Evolutionary conservation across 768 basidiomycete genomes (phyloP).

Genomic region (Rhizopogon salebrosus): DNA sequence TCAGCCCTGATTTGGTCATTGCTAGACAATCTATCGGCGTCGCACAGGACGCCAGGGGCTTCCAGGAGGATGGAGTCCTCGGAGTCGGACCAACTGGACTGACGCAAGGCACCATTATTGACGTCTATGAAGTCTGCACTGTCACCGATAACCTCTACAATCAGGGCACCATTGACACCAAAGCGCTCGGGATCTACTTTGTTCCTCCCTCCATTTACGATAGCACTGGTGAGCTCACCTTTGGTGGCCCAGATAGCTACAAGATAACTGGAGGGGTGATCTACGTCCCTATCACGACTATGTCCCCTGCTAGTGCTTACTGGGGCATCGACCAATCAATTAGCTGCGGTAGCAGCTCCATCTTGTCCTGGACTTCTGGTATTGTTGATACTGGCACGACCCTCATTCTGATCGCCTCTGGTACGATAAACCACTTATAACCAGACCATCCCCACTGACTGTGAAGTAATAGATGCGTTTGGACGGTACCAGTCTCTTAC

Average conservation of each 20-base stretch:
- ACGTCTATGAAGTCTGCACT: slow-evolving; percentile 15
- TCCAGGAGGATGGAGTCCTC: slow-evolving; percentile 35
- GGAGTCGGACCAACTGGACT: slow-evolving; percentile 27
- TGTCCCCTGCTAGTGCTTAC: slow-evolving; percentile 16
- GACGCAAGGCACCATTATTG: slow-evolving; percentile 19
- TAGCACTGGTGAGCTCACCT: slow-evolving; percentile 4
- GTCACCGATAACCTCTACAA: slow-evolving; percentile 28
- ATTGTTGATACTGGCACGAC: slow-evolving; percentile 31
- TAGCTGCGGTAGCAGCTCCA: slow-evolving; percentile 16
- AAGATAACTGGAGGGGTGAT: slow-evolving; percentile 9
- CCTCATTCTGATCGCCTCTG: slow-evolving; percentile 17
- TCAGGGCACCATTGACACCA: slow-evolving; percentile 23
- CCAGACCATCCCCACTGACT: background rate
- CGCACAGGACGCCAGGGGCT: slow-evolving; percentile 20
- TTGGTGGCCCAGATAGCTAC: slow-evolving; percentile 36
- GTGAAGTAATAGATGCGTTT: slow-evolving; percentile 16
- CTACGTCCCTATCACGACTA: slow-evolving; percentile 21
- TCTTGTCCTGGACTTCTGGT: slow-evolving; percentile 22
- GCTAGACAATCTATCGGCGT: slow-evolving; percentile 32
- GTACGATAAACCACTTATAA: slow-evolving; percentile 5
- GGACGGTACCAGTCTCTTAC: slow-evolving; percentile 17
- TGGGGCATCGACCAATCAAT: slow-evolving; percentile 31
- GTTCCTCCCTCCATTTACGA: slow-evolving; percentile 16
- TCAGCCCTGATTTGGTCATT: slow-evolving; percentile 11
- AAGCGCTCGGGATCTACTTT: slow-evolving; percentile 31